Percentiles rank a stretch among this genome's conserved stretches.
Evolutionary conservation across 257 asterid species (phyloP).

Genomic region (Solanum pimpinellifolium): DNA sequence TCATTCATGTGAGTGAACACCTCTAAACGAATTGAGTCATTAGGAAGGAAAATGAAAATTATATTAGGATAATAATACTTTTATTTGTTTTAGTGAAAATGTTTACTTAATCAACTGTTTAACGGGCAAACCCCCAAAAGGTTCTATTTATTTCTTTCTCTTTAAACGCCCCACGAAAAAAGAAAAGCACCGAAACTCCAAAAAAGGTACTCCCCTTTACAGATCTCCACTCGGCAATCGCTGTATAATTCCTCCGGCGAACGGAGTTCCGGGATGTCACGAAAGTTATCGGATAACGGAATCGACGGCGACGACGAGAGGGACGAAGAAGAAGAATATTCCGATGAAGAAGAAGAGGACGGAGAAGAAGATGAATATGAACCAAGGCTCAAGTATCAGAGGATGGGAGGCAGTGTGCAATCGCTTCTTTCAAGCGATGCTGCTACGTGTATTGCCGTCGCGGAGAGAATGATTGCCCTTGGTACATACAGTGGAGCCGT

Average conservation of each 20-base stretch:
- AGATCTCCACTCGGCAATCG: background rate
- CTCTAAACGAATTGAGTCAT: too few relatives aligned
- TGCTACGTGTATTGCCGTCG: slow-evolving; percentile 79
- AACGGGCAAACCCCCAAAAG: background rate
- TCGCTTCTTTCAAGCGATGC: slow-evolving; percentile 72
- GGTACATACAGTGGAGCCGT: slow-evolving; percentile 81
- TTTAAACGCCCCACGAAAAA: background rate
- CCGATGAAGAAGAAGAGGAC: slow-evolving; percentile 28
- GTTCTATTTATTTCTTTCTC: background rate
- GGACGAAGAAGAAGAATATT: slow-evolving; percentile 48
- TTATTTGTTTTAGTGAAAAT: too few relatives aligned
- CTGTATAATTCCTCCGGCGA: background rate
- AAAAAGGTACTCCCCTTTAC: background rate
- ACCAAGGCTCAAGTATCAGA: slow-evolving; percentile 92
- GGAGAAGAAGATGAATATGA: slow-evolving; percentile 68
- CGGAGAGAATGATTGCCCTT: slow-evolving; percentile 97
- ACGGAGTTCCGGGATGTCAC: slow-evolving; percentile 33
- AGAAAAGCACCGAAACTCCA: background rate
- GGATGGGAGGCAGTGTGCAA: slow-evolving; percentile 97
- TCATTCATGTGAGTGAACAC: too few relatives aligned
- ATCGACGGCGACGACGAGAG: slow-evolving; percentile 93
- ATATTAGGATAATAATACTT: too few relatives aligned
- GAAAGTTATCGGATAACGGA: slow-evolving; percentile 71
- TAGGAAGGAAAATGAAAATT: too few relatives aligned
- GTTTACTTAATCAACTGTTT: background rate